phyloP scores from a whole-genome alignment of 2,329 filamentous ascomycete genomes.

The Colletotrichum chlorophyti region DNA sequence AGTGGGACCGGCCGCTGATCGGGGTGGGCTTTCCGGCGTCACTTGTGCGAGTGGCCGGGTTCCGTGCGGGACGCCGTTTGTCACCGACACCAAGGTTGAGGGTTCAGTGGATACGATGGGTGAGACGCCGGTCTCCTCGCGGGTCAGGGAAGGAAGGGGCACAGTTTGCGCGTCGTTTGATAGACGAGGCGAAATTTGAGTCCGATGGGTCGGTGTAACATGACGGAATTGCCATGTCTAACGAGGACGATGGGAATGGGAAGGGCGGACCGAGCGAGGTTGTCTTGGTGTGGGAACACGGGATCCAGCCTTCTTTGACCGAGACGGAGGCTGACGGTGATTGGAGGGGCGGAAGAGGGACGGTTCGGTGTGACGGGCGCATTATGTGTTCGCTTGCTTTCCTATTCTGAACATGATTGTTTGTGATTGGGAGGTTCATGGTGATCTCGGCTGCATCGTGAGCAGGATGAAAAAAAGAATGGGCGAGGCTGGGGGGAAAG shows the following conservation, averaged over 20 bases:
- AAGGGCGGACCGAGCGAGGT: not conserved
- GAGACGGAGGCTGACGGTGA: not conserved
- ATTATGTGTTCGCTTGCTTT: constrained; percentile 18
- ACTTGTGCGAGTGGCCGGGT: too few relatives aligned
- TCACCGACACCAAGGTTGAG: too few relatives aligned
- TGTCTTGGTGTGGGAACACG: constrained; percentile 17
- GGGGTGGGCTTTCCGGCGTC: too few relatives aligned
- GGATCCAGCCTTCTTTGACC: not conserved
- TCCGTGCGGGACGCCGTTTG: too few relatives aligned
- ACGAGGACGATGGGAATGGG: not conserved
- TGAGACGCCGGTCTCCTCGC: too few relatives aligned
- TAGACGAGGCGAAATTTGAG: not conserved
- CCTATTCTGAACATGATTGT: not conserved
- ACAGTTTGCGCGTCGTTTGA: too few relatives aligned
- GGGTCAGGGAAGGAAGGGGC: too few relatives aligned
- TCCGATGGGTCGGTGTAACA: too few relatives aligned
- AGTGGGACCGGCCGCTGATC: too few relatives aligned
- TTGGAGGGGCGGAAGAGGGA: not conserved
- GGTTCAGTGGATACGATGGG: too few relatives aligned
- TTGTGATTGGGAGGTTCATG: too few relatives aligned
- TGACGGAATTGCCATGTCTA: too few relatives aligned
- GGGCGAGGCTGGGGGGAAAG: constrained; percentile 13
- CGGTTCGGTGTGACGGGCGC: constrained; percentile 21
- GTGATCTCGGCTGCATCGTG: constrained; percentile 5
- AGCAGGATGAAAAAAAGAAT: not conserved